Base-by-base conservation (phyloP, 768 basidiomycete genomes). In the Galerina marginata region DNA sequence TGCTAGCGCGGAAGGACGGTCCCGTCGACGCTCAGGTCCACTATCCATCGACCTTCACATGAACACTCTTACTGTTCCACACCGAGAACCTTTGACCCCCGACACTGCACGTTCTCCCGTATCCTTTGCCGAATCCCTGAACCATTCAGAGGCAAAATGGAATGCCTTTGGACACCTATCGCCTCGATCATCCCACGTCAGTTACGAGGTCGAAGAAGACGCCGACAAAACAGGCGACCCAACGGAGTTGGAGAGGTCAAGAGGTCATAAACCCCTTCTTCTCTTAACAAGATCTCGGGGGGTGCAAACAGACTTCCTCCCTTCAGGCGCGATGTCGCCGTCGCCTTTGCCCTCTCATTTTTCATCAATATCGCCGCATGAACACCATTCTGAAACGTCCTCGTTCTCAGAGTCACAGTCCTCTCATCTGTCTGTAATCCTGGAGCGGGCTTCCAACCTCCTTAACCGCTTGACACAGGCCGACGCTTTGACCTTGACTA, bases 401-500 rank as follows among this genome's bases (percentile, higher is more conserved):
- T 91, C 92, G 0, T 71, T 88, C 48, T 81, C 81, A 2, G 81
- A 83, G 53, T 73, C 78, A 0, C 79, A 83, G 3, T 83, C 91
- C 23, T 83, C 83, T 12, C 79, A 81, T 44, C 74, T 92, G 33
- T 80, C 86, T 25, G 68, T 74, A 11, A 75, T 92, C 51, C 70
- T 92, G 36, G 88, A 91, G 42, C 87, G 91, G 58, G 78, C 91
- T 48, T 72, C 79, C 25, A 78, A 81, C 26, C 76, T 99, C 3
- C 66, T 81, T 45, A 78, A 71, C 62, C 77, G 80, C 33, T 81
- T 95, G 59, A 78, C 81, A 26, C 85, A 91, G 62, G 89, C 95
- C 1, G 96, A 99, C 65, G 89, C 96, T 2, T 80, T 90, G 20
- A 95, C 93, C 2, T 79, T 99, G 43, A 93, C 93, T 36, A 92